Base-by-base conservation (phyloP, 1,284 basidiomycete genomes). In the Puccinia brachypodii region DNA sequence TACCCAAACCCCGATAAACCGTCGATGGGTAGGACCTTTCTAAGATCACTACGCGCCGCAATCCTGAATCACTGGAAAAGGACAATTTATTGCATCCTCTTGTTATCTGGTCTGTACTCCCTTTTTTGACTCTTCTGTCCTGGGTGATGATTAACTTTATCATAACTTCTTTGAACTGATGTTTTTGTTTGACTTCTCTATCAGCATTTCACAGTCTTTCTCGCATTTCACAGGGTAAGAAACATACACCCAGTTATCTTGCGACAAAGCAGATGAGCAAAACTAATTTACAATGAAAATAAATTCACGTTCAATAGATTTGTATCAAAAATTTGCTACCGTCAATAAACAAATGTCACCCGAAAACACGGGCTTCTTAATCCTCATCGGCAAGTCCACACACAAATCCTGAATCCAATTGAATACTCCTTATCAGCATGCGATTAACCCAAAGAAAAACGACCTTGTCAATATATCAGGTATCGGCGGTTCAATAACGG, bases 11-110 rank as follows among this genome's bases (percentile, higher is more conserved):
- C 60, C 16, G 6, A 11, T 40, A 62, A 62, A 36, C 76, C 58
- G 6, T 77, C 76, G 19, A 22, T 56, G 40, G 47, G 28, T 53
- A 68, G 31, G 13, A 36, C 0, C 77, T 81, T 38, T 47, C 83
- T 42, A 83, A 79, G 81, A 84, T 84, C 69, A n/a, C 40, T 77
- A 8, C 92, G 91, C 0, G 90, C 88, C 85, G 87, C 91, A 1
- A 88, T 98, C 82, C 93, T 91, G 88, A 87, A 86, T 3, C 94
- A 98, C 86, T 97, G 95, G 94, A 84, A 92, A 19, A 87, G 93
- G 40, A 94, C 92, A 86, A 91, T 97, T 82, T 98, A 96, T 86
- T 92, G 92, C 0, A 85, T 89, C 64, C 85, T 87, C 58, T 84
- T 88, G 80, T 88, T 89, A 88, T 87, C 87, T 4, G 86, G 87